Conservation (phyloP, 192 early-diverging fungal genomes). For the Linnemannia schmuckeri region DNA sequence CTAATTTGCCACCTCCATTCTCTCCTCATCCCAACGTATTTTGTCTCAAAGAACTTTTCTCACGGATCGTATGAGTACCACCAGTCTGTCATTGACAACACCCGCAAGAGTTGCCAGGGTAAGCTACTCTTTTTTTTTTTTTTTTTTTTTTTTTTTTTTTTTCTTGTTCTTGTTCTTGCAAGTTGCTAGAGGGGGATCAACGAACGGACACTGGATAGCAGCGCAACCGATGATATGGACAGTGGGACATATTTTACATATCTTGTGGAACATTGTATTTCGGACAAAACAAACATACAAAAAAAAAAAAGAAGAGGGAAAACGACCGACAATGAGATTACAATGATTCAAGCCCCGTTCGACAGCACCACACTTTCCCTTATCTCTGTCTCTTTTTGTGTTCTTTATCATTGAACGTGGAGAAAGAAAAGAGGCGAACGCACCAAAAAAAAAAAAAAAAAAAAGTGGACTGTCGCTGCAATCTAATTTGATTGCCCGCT, state of each 20-base stretch:
- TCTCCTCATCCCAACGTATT: background rate
- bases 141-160: background rate
- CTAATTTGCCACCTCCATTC: background rate
- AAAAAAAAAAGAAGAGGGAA: background rate
- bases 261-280: background rate
- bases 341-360: background rate
- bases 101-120: conserved; percentile 63
- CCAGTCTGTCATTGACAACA: conserved; percentile 73
- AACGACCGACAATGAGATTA: background rate
- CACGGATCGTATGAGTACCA: conserved; percentile 77
- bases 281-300: background rate
- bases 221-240: background rate
- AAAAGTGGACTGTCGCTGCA: background rate
- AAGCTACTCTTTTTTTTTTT: conserved; percentile 26
- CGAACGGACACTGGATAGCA: background rate
- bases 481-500: conserved; percentile 26
- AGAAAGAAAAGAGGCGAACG: background rate
- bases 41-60: conserved; percentile 58
- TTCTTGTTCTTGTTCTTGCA: background rate
- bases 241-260: background rate
- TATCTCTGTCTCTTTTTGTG: background rate
- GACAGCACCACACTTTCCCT: background rate
- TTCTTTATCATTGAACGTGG: conserved; percentile 2
- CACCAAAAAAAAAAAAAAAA: no score
- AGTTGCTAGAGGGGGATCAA: background rate